Evolutionary conservation across 2,329 filamentous ascomycete species (phyloP), one percentile per base, ranked within the genome.

Genomic region (Xylariaceae sp.): DNA sequence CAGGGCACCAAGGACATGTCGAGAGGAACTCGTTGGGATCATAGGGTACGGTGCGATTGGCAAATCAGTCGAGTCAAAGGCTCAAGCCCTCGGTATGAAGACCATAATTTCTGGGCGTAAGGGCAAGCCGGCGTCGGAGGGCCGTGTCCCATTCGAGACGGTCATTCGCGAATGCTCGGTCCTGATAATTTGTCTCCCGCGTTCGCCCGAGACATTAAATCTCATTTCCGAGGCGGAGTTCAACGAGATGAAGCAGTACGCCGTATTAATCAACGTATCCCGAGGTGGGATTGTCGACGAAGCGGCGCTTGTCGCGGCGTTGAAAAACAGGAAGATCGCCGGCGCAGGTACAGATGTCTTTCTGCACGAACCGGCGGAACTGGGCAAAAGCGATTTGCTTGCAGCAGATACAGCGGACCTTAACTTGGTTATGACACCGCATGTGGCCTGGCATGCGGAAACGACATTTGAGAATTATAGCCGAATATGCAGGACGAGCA

Each of bases 211-310:
- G 60, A 71, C 70, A 34, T 44, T 70, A 51, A 66, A 68, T 55
- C 60, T 69, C 30, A 64, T 73, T 23, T 65, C 67, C 1, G 57
- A 57, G 4, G 51, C 62, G 0, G 71, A 73, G 60, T 58, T 73
- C 1, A 49, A 53, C 6, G 53, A 59, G 7, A 71, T 72, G 70
- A 64, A 58, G 50, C 51, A 59, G 2, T 62, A 67, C 50, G 61
- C 64, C 0, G 58, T 72, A 15, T 55, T 73, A 13, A 62, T 72
- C 55, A 73, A 73, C 50, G 69, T 72, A 11, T 71, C 71, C 23
- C 68, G 71, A 3, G 71, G 70, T 7, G 70, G 70, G 0, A 69
- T 73, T 49, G 68, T 72, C 15, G 67, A 72, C 51, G 70, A 73
- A 63, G 55, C 37, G 7, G 70, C 70, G 0, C 63, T 72, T 0